These are phyloP conservation scores for Pulveroboletus sp. DNA, from an alignment of 768 basidiomycete genomes.

Conservation along the genomic window DNA sequence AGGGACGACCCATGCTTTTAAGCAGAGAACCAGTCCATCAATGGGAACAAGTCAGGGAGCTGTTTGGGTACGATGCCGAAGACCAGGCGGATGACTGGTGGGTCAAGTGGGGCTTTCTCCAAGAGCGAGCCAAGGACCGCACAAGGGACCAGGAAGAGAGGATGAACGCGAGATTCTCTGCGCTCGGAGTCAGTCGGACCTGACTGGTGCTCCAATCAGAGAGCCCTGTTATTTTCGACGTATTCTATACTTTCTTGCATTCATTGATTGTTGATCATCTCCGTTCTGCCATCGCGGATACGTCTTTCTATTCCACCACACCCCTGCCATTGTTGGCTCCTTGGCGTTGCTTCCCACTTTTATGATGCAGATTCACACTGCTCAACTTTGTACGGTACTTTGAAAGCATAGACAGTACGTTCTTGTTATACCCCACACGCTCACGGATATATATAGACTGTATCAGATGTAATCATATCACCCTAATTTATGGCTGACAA, in stretches of 20 bases:
- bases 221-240: background rate
- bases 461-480: no score
- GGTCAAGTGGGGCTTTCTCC: conserved; percentile 51
- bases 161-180: conserved; percentile 8
- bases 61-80: conserved; percentile 48
- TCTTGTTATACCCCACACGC: background rate
- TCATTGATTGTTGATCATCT: background rate
- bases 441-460: no score
- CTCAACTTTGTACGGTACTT: background rate
- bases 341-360: background rate
- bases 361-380: background rate
- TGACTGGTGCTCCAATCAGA: background rate
- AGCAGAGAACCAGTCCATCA: conserved; percentile 22
- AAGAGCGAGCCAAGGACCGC: conserved; percentile 33
- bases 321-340: background rate
- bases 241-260: background rate
- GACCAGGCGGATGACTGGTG: conserved; percentile 64
- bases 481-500: no score
- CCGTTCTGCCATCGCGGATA: background rate
- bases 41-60: conserved; percentile 49
- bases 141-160: conserved; percentile 14
- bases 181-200: background rate
- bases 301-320: background rate
- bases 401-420: background rate
- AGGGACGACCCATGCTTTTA: conserved; percentile 43